A percentile compares a stretch with the other conserved stretches of the same genome.
Evolutionary conservation across 2,329 filamentous ascomycete species (phyloP).

Genomic region (Dactylella cylindrospora): DNA sequence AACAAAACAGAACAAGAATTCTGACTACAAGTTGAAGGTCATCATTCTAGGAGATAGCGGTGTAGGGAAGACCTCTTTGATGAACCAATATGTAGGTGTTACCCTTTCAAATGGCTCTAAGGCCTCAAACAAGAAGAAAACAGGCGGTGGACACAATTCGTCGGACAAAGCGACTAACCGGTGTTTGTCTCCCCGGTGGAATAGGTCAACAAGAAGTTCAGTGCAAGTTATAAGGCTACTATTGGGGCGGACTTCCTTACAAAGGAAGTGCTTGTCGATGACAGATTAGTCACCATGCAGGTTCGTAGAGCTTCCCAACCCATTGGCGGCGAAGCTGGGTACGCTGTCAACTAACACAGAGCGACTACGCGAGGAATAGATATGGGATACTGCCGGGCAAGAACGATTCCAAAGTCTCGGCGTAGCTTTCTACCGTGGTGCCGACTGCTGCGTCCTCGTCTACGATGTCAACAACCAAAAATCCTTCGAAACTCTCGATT

Average conservation of each 20-base stretch:
- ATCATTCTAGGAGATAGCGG: conserved; percentile 99
- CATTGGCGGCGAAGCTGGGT: background rate
- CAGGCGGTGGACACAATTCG: conserved; percentile 11
- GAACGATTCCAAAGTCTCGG: conserved; percentile 96
- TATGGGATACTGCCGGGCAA: conserved; percentile 97
- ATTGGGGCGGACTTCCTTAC: conserved; percentile 98
- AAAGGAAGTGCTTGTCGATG: conserved; percentile 95
- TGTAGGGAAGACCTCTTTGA: conserved; percentile 98
- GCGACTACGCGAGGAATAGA: conserved; percentile 57
- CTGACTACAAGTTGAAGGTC: conserved; percentile 62
- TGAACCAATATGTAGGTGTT: conserved; percentile 98
- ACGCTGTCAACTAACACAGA: too few species aligned
- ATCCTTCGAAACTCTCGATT: conserved; percentile 97
- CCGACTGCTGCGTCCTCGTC: conserved; percentile 95
- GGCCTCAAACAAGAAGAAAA: background rate
- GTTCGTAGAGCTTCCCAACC: conserved; percentile 55
- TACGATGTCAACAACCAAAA: conserved; percentile 99
- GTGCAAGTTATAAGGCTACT: conserved; percentile 98
- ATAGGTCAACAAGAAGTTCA: conserved; percentile 99
- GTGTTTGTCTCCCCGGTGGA: conserved; percentile 35
- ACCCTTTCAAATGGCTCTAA: conserved; percentile 14
- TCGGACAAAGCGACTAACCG: background rate
- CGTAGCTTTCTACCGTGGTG: conserved; percentile 94
- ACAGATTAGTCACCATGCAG: conserved; percentile 98
- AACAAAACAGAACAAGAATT: conserved; percentile 45